Evolutionary conservation across 768 basidiomycete genomes (phyloP).

Genomic region (Panus rudis): DNA sequence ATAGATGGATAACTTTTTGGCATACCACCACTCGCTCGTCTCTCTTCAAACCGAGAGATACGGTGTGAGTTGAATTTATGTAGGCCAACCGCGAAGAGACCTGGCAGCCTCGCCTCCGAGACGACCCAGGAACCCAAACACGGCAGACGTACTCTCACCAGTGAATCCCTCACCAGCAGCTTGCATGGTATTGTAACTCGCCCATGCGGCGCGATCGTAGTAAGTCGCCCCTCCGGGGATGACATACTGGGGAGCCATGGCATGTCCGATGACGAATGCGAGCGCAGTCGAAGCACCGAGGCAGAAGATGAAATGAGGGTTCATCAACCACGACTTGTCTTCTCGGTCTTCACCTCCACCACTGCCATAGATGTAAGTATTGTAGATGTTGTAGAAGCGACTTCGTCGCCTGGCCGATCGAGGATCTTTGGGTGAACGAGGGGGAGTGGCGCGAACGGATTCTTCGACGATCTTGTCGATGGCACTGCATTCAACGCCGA

Average conservation of each 20-base stretch:
- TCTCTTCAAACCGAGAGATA: too few relatives aligned
- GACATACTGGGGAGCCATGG: slow-evolving; percentile 46
- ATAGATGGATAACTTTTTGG: too few relatives aligned
- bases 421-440: slow-evolving; percentile 18
- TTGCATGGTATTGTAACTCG: slow-evolving; percentile 68
- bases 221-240: slow-evolving; percentile 64
- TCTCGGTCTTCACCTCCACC: too few relatives aligned
- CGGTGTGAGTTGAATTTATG: slow-evolving; percentile 35
- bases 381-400: slow-evolving; percentile 83
- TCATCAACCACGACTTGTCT: slow-evolving; percentile 30
- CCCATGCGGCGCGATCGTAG: slow-evolving; percentile 76
- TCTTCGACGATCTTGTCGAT: slow-evolving; percentile 65
- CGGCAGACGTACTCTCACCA: slow-evolving; percentile 42
- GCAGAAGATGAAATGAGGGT: slow-evolving; percentile 45
- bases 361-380: slow-evolving; percentile 53
- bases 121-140: slow-evolving; percentile 53
- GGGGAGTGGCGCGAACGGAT: slow-evolving; percentile 29
- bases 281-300: slow-evolving; percentile 58
- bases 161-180: slow-evolving; percentile 65
- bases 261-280: slow-evolving; percentile 54
- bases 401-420: slow-evolving; percentile 21
- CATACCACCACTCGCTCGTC: too few relatives aligned
- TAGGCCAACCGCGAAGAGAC: slow-evolving; percentile 73
- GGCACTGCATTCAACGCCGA: slow-evolving; percentile 69
- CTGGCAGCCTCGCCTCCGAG: slow-evolving; percentile 72